These are phyloP conservation scores for Dipodascus geniculatus DNA, from an alignment of 805 yeast genomes.

Conservation along the genomic window DNA sequence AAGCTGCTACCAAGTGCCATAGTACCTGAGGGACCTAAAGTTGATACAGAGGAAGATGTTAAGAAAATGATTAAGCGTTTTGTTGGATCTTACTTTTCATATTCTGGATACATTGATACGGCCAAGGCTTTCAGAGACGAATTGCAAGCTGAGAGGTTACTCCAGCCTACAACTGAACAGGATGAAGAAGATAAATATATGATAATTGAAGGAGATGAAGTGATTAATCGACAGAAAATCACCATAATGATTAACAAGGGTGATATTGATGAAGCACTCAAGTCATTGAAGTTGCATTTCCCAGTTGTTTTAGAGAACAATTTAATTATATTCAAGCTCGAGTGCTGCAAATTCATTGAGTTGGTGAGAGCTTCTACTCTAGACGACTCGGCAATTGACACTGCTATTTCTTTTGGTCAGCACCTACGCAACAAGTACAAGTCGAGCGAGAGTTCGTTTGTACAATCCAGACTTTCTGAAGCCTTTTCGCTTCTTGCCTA, in stretches of 20 bases:
- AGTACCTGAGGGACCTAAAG: conserved; percentile 5
- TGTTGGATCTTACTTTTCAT: conserved; percentile 40
- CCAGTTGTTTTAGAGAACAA: conserved; percentile 29
- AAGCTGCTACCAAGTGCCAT: conserved; percentile 5
- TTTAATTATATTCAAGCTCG: conserved; percentile 30
- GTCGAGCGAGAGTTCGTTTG: conserved; percentile 21
- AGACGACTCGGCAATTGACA: conserved; percentile 1
- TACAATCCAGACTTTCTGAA: conserved; percentile 31
- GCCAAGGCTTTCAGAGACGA: conserved; percentile 42
- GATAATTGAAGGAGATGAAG: conserved; percentile 19
- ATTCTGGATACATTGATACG: conserved; percentile 45
- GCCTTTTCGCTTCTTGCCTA: conserved; percentile 43
- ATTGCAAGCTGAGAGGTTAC: conserved; percentile 15
- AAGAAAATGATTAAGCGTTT: conserved; percentile 24
- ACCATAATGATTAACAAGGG: conserved; percentile 33
- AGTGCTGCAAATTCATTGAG: conserved; percentile 34
- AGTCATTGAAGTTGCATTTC: conserved; percentile 28
- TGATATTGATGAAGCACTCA: conserved; percentile 34
- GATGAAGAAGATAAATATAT: conserved; percentile 11
- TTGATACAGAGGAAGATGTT: conserved; percentile 6
- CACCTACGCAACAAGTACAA: conserved; percentile 25
- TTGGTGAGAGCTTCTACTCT: conserved; percentile 20
- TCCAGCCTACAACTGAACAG: conserved; percentile 5
- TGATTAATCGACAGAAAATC: conserved; percentile 35
- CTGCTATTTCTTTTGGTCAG: conserved; percentile 32